phyloP scores from a whole-genome alignment of 441 rosid species.

The Croton laevigatus region DNA sequence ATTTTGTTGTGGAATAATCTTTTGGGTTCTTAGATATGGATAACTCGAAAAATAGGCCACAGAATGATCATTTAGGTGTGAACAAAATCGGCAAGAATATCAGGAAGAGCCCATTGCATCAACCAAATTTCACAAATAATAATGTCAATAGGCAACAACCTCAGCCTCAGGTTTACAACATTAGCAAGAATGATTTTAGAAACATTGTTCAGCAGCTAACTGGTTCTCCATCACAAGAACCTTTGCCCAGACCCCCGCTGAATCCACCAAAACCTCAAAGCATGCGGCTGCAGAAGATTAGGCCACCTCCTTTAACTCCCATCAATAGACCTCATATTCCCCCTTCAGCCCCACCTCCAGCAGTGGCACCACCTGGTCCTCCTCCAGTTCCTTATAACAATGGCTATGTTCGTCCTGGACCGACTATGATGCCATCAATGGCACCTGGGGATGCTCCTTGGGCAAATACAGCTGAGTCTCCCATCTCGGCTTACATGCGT shows the following conservation, averaged over 20 bases:
- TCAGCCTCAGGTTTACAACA: slow-evolving; percentile 91
- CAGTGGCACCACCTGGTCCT: slow-evolving; percentile 29
- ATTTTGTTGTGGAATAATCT: slow-evolving; percentile 5
- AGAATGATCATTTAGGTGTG: slow-evolving; percentile 69
- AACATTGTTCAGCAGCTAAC: slow-evolving; percentile 88
- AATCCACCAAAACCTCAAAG: slow-evolving; percentile 78
- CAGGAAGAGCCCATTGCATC: slow-evolving; percentile 72
- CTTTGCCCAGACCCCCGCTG: slow-evolving; percentile 61
- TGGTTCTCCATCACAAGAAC: slow-evolving; percentile 72
- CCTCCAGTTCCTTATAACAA: slow-evolving; percentile 39
- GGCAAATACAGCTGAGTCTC: slow-evolving; percentile 61
- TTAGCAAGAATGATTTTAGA: slow-evolving; percentile 86
- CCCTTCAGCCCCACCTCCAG: slow-evolving; percentile 37
- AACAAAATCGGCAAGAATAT: slow-evolving; percentile 84
- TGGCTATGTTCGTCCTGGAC: slow-evolving; percentile 37
- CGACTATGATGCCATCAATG: slow-evolving; percentile 26
- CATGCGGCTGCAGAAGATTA: slow-evolving; percentile 62
- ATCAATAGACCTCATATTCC: slow-evolving; percentile 54
- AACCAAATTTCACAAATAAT: slow-evolving; percentile 67
- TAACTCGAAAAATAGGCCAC: slow-evolving; percentile 64
- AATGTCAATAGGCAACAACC: slow-evolving; percentile 63
- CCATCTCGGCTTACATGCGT: slow-evolving; percentile 77
- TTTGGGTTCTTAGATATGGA: slow-evolving; percentile 47
- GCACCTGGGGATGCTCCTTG: slow-evolving; percentile 38
- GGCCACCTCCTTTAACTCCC: slow-evolving; percentile 77